These are phyloP conservation scores for Tolypocladium guangdongense DNA, from an alignment of 2,329 filamentous ascomycete genomes.

Conservation along the genomic window DNA sequence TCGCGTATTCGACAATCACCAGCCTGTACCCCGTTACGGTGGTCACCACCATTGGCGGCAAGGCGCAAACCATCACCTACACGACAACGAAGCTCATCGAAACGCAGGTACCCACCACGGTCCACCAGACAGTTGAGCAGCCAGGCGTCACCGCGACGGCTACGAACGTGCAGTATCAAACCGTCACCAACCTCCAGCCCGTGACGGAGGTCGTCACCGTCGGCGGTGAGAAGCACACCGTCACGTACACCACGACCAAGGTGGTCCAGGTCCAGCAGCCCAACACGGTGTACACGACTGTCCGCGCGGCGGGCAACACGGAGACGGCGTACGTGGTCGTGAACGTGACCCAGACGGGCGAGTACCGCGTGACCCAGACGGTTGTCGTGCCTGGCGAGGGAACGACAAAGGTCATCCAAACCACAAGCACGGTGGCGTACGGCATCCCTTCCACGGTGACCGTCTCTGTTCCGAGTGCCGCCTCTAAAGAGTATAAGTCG, in stretches of 20 bases:
- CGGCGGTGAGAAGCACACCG: conserved; percentile 17
- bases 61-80: conserved; percentile 22
- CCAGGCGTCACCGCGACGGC: conserved; percentile 5
- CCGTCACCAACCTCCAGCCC: conserved; percentile 24
- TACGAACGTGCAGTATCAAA: conserved; percentile 21
- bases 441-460: conserved; percentile 17
- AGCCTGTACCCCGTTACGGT: conserved; percentile 26
- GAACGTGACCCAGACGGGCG: conserved; percentile 30
- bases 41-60: conserved; percentile 30
- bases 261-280: conserved; percentile 15
- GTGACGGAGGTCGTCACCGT: conserved; percentile 21
- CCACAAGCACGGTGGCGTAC: conserved; percentile 27
- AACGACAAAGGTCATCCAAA: conserved; percentile 23
- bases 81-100: conserved; percentile 27
- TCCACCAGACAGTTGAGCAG: conserved; percentile 14
- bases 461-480: not conserved
- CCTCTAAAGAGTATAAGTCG: not conserved
- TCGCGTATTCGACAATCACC: conserved; percentile 29
- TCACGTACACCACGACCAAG: conserved; percentile 12
- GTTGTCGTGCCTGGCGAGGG: conserved; percentile 24
- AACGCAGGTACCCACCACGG: conserved; percentile 18
- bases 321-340: conserved; percentile 21
- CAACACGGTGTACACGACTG: conserved; percentile 22
- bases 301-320: conserved; percentile 26
- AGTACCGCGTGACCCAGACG: conserved; percentile 34